Evolutionary conservation across 75 land plant species (phyloP).

Genomic region (Sequoia sempervirens): DNA sequence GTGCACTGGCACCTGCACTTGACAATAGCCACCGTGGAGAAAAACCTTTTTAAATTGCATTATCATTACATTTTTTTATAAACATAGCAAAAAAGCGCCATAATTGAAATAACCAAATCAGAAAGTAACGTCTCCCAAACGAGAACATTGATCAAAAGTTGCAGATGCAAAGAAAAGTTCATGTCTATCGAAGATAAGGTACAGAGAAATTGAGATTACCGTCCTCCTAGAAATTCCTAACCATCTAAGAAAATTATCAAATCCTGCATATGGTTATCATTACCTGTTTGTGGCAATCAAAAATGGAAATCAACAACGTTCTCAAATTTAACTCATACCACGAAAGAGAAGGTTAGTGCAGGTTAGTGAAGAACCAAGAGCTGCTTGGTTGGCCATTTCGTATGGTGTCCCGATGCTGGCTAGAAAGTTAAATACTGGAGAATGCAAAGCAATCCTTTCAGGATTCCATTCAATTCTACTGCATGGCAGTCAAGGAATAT

Average conservation of each 20-base stretch:
- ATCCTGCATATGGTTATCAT: constrained; percentile 4
- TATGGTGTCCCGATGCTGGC: neutral
- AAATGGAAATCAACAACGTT: constrained; percentile 8
- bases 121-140: neutral
- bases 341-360: constrained; percentile 1
- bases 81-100: neutral
- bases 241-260: neutral
- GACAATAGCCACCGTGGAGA: neutral
- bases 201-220: neutral
- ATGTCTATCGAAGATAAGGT: neutral
- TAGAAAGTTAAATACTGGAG: neutral
- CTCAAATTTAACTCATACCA: constrained; percentile 3
- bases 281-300: constrained; percentile 10
- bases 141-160: neutral
- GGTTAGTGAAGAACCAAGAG: constrained; percentile 3
- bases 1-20: neutral
- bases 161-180: neutral
- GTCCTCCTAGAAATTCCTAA: neutral
- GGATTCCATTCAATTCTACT: neutral
- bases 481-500: constrained; percentile 8
- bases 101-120: neutral
- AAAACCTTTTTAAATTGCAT: neutral
- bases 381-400: neutral
- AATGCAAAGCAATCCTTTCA: neutral
- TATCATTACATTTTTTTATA: neutral